These are phyloP conservation scores for Globisporangium spinosum DNA, from an alignment of 352 stramenopile genomes.

Conservation along the genomic window DNA sequence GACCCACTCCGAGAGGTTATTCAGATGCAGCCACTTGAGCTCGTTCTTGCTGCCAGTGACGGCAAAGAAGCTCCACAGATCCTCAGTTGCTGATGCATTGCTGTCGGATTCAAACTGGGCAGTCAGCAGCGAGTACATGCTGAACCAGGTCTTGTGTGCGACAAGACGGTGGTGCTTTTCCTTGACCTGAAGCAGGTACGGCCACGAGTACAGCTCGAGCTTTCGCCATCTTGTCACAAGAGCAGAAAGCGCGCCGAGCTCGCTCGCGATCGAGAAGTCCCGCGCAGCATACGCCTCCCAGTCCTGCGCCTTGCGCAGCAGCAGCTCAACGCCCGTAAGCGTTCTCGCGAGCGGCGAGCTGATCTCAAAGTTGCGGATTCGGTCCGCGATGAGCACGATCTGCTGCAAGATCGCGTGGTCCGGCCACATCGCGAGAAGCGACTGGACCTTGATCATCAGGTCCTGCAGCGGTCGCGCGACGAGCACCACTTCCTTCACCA, in stretches of 20 bases:
- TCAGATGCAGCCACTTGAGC: slow-evolving; percentile 65
- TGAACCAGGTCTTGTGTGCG: slow-evolving; percentile 86
- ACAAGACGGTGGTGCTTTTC: slow-evolving; percentile 70
- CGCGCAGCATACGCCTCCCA: slow-evolving; percentile 97
- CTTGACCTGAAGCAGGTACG: slow-evolving; percentile 90
- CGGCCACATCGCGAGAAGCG: slow-evolving; percentile 93
- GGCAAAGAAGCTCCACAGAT: slow-evolving; percentile 7
- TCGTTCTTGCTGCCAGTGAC: slow-evolving; percentile 18
- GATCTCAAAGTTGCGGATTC: slow-evolving; percentile 87
- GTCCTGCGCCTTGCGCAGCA: slow-evolving; percentile 96
- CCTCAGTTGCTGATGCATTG: slow-evolving; percentile 5
- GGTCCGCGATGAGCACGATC: slow-evolving; percentile 88
- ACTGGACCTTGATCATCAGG: slow-evolving; percentile 88
- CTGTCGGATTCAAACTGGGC: slow-evolving; percentile 64
- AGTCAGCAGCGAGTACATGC: slow-evolving; percentile 86
- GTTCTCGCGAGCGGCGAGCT: slow-evolving; percentile 87
- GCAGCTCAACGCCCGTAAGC: slow-evolving; percentile 93
- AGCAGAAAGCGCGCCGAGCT: slow-evolving; percentile 89
- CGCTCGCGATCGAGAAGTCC: slow-evolving; percentile 88
- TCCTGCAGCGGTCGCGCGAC: slow-evolving; percentile 85
- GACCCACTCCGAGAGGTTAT: slow-evolving; percentile 55
- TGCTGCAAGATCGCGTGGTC: slow-evolving; percentile 96
- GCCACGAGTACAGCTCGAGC: slow-evolving; percentile 98
- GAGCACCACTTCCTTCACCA: slow-evolving; percentile 91
- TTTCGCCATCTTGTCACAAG: slow-evolving; percentile 97